Evolutionary conservation across 1,139 yeast genomes (phyloP).

Genomic region (Hanseniaspora uvarum): DNA sequence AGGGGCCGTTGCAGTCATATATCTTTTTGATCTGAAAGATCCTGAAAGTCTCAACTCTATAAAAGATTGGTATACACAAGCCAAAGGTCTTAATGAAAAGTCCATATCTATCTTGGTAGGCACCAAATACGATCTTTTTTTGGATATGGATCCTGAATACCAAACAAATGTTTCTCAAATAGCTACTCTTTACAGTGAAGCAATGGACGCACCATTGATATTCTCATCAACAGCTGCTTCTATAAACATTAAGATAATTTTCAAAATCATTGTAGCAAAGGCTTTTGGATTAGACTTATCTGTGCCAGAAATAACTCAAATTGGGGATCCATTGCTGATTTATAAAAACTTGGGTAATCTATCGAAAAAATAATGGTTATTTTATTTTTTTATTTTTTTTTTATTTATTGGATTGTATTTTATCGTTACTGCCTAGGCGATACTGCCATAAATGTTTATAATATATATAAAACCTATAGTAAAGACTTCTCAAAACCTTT

Average conservation of each 20-base stretch:
- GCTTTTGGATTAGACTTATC: slow-evolving; percentile 81
- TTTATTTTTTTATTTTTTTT: background rate
- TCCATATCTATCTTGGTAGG: slow-evolving; percentile 92
- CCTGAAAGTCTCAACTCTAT: slow-evolving; percentile 76
- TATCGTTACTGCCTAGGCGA: too few relatives aligned
- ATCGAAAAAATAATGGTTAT: slow-evolving; percentile 9
- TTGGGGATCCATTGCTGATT: slow-evolving; percentile 82
- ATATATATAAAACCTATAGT: background rate
- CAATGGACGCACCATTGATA: slow-evolving; percentile 82
- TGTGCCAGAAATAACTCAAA: slow-evolving; percentile 69
- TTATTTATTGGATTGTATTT: too few relatives aligned
- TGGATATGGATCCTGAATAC: slow-evolving; percentile 67
- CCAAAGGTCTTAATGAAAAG: slow-evolving; percentile 78
- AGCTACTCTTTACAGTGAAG: slow-evolving; percentile 77
- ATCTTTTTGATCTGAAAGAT: slow-evolving; percentile 85
- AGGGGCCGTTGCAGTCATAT: slow-evolving; percentile 87
- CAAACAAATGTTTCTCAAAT: slow-evolving; percentile 78
- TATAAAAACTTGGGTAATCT: slow-evolving; percentile 38
- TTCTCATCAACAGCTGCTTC: slow-evolving; percentile 91
- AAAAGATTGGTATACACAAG: slow-evolving; percentile 92
- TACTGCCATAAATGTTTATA: background rate
- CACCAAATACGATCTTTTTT: slow-evolving; percentile 83
- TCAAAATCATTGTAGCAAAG: slow-evolving; percentile 81
- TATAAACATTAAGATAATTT: slow-evolving; percentile 86
- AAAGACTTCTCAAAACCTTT: slow-evolving; percentile 25